A percentile compares a stretch with the other conserved stretches of the same genome.
Conservation (phyloP, 2,329 filamentous ascomycete species). For the Talaromyces piceae region DNA sequence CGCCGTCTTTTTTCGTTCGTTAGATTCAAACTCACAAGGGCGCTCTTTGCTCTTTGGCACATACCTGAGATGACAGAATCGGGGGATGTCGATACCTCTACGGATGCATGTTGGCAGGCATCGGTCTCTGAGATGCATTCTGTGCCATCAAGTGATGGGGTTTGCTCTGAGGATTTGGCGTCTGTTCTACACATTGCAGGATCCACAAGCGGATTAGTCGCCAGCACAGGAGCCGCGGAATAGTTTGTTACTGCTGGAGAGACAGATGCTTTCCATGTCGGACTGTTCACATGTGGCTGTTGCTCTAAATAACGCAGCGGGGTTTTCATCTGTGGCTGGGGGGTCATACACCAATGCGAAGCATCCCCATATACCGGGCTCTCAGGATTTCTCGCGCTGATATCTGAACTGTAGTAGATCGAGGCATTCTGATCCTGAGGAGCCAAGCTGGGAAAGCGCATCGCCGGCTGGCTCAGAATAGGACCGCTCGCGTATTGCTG, state of each 20-base stretch:
- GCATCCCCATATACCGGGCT: conserved; percentile 14
- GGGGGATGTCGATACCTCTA: conserved; percentile 4
- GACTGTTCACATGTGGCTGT: conserved; percentile 1
- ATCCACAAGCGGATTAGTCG: neutral
- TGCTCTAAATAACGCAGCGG: conserved; percentile 12
- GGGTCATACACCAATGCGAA: conserved; percentile 19
- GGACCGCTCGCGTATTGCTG: conserved; percentile 15
- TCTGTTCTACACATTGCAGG: neutral
- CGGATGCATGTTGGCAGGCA: neutral
- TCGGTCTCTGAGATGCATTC: conserved; percentile 6
- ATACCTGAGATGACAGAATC: conserved; percentile 8
- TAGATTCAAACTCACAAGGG: neutral
- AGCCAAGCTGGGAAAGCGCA: conserved; percentile 18
- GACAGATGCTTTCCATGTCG: conserved; percentile 10
- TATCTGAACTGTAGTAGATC: conserved; percentile 18
- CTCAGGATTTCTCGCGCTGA: conserved; percentile 14
- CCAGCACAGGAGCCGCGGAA: neutral
- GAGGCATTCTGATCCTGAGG: conserved; percentile 18
- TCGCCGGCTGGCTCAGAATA: conserved; percentile 17
- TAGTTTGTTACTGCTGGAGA: conserved; percentile 3
- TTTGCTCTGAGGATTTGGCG: neutral
- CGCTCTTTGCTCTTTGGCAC: neutral
- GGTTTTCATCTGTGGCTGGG: conserved; percentile 17
- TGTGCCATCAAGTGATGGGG: conserved; percentile 7
- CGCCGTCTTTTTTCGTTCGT: conserved; percentile 28